Conservation (phyloP, 352 stramenopile species). For the Globisporangium spiculum region DNA sequence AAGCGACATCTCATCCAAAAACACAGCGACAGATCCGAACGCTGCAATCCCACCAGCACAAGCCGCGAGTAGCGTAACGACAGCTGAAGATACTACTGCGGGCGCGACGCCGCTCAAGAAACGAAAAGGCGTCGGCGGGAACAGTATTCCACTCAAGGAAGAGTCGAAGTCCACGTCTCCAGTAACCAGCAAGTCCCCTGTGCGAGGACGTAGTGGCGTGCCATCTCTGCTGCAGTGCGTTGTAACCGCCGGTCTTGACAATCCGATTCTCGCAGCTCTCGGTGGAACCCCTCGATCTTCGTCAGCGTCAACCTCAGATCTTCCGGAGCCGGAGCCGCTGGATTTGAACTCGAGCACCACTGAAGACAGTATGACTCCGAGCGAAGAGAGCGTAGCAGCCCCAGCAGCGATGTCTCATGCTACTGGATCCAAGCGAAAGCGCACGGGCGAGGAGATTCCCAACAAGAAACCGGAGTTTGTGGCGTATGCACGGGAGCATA, state of each 20-base stretch:
- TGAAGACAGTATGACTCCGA: slow-evolving; percentile 3
- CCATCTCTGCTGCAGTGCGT: slow-evolving; percentile 27
- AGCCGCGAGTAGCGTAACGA: not conserved
- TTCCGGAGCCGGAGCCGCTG: slow-evolving; percentile 44
- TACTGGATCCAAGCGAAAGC: slow-evolving; percentile 18
- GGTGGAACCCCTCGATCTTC: slow-evolving; percentile 51
- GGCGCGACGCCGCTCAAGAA: slow-evolving; percentile 57
- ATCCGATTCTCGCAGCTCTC: slow-evolving; percentile 59
- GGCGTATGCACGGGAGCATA: slow-evolving; percentile 71
- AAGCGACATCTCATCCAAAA: not conserved
- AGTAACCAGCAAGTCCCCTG: slow-evolving; percentile 10
- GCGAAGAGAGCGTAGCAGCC: slow-evolving; percentile 11
- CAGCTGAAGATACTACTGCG: slow-evolving; percentile 7
- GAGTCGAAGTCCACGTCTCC: slow-evolving; percentile 9
- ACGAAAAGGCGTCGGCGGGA: slow-evolving; percentile 24
- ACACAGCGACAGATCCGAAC: slow-evolving; percentile 1
- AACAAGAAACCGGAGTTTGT: slow-evolving; percentile 40
- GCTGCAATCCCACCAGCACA: slow-evolving; percentile 1
- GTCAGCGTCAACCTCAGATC: slow-evolving; percentile 15
- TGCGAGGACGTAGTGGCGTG: slow-evolving; percentile 15
- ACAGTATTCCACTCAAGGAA: slow-evolving; percentile 15
- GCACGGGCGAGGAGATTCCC: slow-evolving; percentile 9
- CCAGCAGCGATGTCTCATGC: not conserved
- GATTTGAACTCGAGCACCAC: slow-evolving; percentile 28
- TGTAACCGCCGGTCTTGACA: slow-evolving; percentile 33